Conservation (phyloP, 768 basidiomycete genomes). For the Termitomyces sp. region DNA sequence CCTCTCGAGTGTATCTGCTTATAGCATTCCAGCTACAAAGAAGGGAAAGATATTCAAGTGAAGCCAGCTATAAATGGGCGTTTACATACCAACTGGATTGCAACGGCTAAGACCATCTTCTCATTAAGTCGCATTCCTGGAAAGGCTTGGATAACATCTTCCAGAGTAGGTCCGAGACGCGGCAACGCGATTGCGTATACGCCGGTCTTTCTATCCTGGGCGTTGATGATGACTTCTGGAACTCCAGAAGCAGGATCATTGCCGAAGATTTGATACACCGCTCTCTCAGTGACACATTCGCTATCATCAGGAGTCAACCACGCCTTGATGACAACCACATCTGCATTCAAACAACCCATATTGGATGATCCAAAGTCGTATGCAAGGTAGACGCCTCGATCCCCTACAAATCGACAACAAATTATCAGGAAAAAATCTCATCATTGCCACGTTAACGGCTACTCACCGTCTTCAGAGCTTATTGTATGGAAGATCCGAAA, state of each 20-base stretch:
- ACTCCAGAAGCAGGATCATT: slow-evolving; percentile 15
- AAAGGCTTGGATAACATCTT: slow-evolving; percentile 19
- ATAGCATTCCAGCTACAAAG: slow-evolving; percentile 27
- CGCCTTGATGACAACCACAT: slow-evolving; percentile 28
- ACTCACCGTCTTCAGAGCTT: slow-evolving; percentile 25
- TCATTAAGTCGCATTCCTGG: slow-evolving; percentile 19
- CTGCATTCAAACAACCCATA: slow-evolving; percentile 22
- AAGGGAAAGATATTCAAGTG: not conserved
- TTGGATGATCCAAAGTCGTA: slow-evolving; percentile 23
- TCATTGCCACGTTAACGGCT: not conserved
- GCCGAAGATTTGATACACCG: slow-evolving; percentile 22
- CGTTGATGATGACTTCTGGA: slow-evolving; percentile 15
- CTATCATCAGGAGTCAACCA: slow-evolving; percentile 24
- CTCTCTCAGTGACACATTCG: slow-evolving; percentile 26
- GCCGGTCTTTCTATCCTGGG: slow-evolving; percentile 18
- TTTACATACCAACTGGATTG: slow-evolving; percentile 28
- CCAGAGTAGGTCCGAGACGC: slow-evolving; percentile 28
- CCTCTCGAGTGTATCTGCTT: slow-evolving; percentile 24
- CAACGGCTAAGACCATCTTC: slow-evolving; percentile 26
- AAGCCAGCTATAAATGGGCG: not conserved
- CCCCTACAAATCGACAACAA: slow-evolving; percentile 15
- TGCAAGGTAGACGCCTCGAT: slow-evolving; percentile 30
- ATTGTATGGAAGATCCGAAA: slow-evolving; percentile 30
- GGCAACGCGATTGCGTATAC: slow-evolving; percentile 27
- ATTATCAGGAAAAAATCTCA: not conserved